Conservation (phyloP, 2,329 filamentous ascomycete species). For the Chaetomium sp. region DNA sequence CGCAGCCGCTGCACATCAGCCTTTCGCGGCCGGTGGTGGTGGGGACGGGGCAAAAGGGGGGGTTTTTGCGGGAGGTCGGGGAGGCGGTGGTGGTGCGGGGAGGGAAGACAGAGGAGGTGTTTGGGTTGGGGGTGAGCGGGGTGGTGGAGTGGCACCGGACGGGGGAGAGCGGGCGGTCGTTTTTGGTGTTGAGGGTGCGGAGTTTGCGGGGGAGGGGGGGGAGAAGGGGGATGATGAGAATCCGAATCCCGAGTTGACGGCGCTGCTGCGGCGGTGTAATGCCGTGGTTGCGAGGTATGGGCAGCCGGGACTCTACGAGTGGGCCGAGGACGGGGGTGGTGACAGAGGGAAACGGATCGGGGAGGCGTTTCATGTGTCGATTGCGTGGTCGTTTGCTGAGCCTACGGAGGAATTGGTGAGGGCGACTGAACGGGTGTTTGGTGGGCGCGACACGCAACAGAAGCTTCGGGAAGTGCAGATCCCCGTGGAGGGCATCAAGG, state of each 20-base stretch:
- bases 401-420: slow-evolving; percentile 50
- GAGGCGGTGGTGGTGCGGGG: slow-evolving; percentile 42
- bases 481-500: slow-evolving; percentile 64
- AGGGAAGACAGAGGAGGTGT: slow-evolving; percentile 40
- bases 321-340: slow-evolving; percentile 26
- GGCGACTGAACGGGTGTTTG: slow-evolving; percentile 42
- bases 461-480: slow-evolving; percentile 50
- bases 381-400: slow-evolving; percentile 75
- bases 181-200: slow-evolving; percentile 74
- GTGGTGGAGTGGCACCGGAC: slow-evolving; percentile 54
- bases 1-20: slow-evolving; percentile 85
- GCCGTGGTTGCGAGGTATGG: slow-evolving; percentile 57
- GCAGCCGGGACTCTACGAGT: slow-evolving; percentile 71
- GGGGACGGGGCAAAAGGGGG: slow-evolving; percentile 68
- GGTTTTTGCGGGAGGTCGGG: slow-evolving; percentile 63
- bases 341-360: slow-evolving; percentile 28
- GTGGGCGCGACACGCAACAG: slow-evolving; percentile 29
- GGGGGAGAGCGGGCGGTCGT: slow-evolving; percentile 70
- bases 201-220: slow-evolving; percentile 30
- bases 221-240: slow-evolving; percentile 47
- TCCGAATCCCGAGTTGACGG: slow-evolving; percentile 57
- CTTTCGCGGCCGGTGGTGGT: slow-evolving; percentile 81
- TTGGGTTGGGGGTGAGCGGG: slow-evolving; percentile 32
- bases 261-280: slow-evolving; percentile 70
- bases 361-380: slow-evolving; percentile 79